phyloP scores from a whole-genome alignment of 2,329 filamentous ascomycete species.

The Aureobasidium pullulans region DNA sequence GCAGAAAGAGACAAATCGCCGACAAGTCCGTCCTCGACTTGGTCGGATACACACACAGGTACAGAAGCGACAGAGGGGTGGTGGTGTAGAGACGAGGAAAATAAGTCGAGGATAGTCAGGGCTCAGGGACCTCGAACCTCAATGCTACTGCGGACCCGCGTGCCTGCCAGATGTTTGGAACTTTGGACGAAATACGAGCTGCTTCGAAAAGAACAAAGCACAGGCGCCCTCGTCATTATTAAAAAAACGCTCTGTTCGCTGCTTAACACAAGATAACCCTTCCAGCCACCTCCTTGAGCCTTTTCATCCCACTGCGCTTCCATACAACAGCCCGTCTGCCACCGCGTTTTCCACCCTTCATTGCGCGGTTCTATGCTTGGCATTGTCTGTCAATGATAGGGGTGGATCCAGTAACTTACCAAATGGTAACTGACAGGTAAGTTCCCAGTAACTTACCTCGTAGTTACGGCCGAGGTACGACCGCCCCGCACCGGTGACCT shows the following conservation, averaged over 20 bases:
- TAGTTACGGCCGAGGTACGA: too few relatives aligned
- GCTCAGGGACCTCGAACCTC: not conserved
- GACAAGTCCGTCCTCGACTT: not conserved
- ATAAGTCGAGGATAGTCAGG: not conserved
- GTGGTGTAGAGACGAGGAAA: not conserved
- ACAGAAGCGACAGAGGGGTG: slow-evolving; percentile 10
- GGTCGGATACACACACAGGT: not conserved
- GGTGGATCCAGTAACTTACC: too few relatives aligned
- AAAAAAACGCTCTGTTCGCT: not conserved
- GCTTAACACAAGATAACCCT: not conserved
- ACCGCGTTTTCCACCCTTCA: not conserved
- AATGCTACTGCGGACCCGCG: not conserved
- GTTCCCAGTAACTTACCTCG: too few relatives aligned
- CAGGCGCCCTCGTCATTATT: not conserved
- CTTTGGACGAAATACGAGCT: not conserved
- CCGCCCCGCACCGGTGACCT: too few relatives aligned
- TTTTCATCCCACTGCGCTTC: not conserved
- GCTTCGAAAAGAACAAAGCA: not conserved
- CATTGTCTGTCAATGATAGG: not conserved
- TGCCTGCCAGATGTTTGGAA: not conserved
- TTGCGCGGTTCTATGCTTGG: slow-evolving; percentile 3
- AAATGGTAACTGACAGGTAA: too few relatives aligned
- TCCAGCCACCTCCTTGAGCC: slow-evolving; percentile 4
- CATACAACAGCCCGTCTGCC: not conserved
- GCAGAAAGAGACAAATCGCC: not conserved